Evolutionary conservation across 2,329 filamentous ascomycete genomes (phyloP).

Genomic region (Trichophyton equinum): DNA sequence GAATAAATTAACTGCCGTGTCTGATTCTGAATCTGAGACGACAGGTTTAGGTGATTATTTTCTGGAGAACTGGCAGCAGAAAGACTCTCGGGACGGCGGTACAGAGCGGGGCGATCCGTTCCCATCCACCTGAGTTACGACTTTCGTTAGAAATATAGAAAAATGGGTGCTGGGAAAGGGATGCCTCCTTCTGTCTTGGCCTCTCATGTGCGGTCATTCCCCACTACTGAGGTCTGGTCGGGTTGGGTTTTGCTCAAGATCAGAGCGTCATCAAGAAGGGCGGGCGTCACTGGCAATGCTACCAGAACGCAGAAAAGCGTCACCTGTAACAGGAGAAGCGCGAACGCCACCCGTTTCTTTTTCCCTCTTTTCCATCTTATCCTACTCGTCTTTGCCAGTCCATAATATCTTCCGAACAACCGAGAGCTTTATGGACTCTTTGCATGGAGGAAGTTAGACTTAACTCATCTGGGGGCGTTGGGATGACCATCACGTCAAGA

Average conservation of each 20-base stretch:
- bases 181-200: not conserved
- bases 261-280: not conserved
- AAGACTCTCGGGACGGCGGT: not conserved
- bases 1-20: conserved; percentile 1
- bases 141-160: not conserved
- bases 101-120: conserved; percentile 1
- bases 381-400: not conserved
- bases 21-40: conserved; percentile 1
- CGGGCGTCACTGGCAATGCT: not conserved
- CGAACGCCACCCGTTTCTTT: not conserved
- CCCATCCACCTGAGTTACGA: conserved; percentile 1
- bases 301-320: not conserved
- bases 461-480: not conserved
- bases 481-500: not conserved
- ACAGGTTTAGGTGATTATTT: not conserved
- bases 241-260: not conserved
- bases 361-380: not conserved
- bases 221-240: not conserved
- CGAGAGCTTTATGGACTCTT: not conserved
- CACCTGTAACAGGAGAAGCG: not conserved
- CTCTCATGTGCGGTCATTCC: not conserved
- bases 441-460: not conserved
- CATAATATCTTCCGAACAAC: not conserved
- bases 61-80: not conserved
- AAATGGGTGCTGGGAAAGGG: not conserved